These are phyloP conservation scores for Diplotaxis tenuifolia DNA, from an alignment of 345 rosid genomes.

Conservation along the genomic window DNA sequence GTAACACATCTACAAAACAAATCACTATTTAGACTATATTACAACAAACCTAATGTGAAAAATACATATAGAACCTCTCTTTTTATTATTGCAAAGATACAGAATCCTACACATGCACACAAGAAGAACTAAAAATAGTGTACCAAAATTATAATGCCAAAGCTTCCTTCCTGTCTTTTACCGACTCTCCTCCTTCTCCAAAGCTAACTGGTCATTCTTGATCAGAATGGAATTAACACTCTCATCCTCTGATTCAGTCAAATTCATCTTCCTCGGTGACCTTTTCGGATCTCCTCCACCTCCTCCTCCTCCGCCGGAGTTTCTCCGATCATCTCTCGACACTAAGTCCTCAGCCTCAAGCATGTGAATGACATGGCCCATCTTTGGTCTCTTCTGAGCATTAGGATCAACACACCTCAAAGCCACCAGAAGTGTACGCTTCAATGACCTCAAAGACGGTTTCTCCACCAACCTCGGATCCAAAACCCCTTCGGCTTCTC, in stretches of 20 bases:
- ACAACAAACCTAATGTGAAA: background rate
- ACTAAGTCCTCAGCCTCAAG: constrained; percentile 92
- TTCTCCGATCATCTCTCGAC: constrained; percentile 29
- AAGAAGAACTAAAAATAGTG: constrained; percentile 1
- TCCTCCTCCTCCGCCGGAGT: constrained; percentile 35
- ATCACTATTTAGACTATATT: constrained; percentile 9
- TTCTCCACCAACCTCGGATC: constrained; percentile 76
- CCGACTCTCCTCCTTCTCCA: constrained; percentile 28
- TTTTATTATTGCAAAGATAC: constrained; percentile 5
- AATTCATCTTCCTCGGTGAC: constrained; percentile 40
- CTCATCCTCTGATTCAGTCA: constrained; percentile 63
- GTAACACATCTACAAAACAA: background rate
- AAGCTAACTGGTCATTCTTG: constrained; percentile 35
- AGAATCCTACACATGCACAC: constrained; percentile 23
- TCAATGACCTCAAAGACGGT: constrained; percentile 79
- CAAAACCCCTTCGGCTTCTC: constrained; percentile 77
- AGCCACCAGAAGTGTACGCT: constrained; percentile 89
- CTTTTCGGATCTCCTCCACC: constrained; percentile 49
- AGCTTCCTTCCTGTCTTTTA: constrained; percentile 1
- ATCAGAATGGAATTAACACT: constrained; percentile 63
- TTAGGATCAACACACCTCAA: constrained; percentile 92
- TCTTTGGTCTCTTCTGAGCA: constrained; percentile 91
- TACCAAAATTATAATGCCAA: constrained; percentile 20
- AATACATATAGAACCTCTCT: background rate
- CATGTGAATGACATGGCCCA: constrained; percentile 97